These are phyloP conservation scores for Rhodotorula sp. DNA, from an alignment of 1,284 basidiomycete species.

Conservation along the genomic window DNA sequence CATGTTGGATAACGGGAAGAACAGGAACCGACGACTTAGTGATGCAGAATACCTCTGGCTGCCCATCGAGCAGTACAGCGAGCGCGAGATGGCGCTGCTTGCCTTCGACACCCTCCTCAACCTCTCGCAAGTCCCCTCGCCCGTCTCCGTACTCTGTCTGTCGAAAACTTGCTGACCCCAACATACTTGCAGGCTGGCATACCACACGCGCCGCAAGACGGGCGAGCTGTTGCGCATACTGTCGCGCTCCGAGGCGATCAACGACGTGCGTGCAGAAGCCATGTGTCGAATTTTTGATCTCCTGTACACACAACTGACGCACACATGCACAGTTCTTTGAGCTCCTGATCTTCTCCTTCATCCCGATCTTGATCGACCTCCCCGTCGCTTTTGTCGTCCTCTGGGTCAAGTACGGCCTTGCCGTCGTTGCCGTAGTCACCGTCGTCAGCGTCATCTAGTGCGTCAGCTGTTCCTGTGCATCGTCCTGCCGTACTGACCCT, in stretches of 20 bases:
- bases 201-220: slow-evolving; percentile 72
- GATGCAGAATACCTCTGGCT: slow-evolving; percentile 45
- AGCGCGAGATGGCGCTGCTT: slow-evolving; percentile 67
- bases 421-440: slow-evolving; percentile 67
- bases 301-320: neutral
- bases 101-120: slow-evolving; percentile 77
- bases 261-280: slow-evolving; percentile 26
- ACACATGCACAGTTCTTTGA: slow-evolving; percentile 24
- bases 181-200: slow-evolving; percentile 51
- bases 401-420: slow-evolving; percentile 38
- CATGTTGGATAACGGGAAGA: neutral
- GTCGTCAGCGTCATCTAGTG: slow-evolving; percentile 75
- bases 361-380: slow-evolving; percentile 65
- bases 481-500: slow-evolving; percentile 19
- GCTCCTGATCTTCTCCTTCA: slow-evolving; percentile 69
- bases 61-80: slow-evolving; percentile 65
- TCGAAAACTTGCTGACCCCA: slow-evolving; percentile 59
- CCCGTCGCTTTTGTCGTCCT: slow-evolving; percentile 50
- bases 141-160: accelerated
- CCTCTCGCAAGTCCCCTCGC: neutral
- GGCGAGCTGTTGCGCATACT: slow-evolving; percentile 67
- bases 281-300: slow-evolving; percentile 55
- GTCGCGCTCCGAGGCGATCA: slow-evolving; percentile 57
- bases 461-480: slow-evolving; percentile 45
- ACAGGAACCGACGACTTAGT: neutral